Evolutionary conservation across 176 grass and related monocot species (phyloP), one percentile per base, ranked within the genome.

Genomic region (Aegilops umbellulata): DNA sequence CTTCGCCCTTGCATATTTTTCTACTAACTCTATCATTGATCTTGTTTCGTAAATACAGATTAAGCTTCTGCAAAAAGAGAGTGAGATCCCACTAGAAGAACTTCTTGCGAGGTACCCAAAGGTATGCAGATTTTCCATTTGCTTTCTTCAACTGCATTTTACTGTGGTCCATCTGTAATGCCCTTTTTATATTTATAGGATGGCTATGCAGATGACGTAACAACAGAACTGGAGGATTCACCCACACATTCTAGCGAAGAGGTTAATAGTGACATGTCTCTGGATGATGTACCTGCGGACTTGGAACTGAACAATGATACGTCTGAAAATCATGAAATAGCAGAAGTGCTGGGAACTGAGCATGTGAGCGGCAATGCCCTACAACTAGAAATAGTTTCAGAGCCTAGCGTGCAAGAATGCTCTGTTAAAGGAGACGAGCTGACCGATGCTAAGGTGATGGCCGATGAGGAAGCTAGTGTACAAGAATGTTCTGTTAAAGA

Each of bases 31-130:
- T 12, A 53, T 86, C 77, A 38, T 61, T 84, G 82, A 57, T 90
- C 27, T 82, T 87, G 41, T 87, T 78, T 51, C 46, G 47, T 77
- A 84, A 49, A 79, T 46, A 5, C 90, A 99, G 97, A 91, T 99
- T 86, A 94, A 91, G 73, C 88, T 93, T 81, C 87, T 99, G 90
- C 94, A 99, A 68, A 92, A 93, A 82, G 97, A 99, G 88, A 96
- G 92, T 8, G 94, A 99, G 80, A 90, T 99, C 62, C 90, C 97
- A 49, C 76, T 99, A 58, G 94, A 96, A 85, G 97, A 96, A 83
- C 88, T 99, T 78, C 86, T 99, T 90, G 90, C 92, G 39, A 96
- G 80, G 82, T 96, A 96, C 88, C 90, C 68, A 77, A 91, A 99
- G 97, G 97, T 99, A 91, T 69, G 81, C 10, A 35, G 14, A 34